phyloP scores from a whole-genome alignment of 148 eudicot genomes.

The Nepenthes gracilis region DNA sequence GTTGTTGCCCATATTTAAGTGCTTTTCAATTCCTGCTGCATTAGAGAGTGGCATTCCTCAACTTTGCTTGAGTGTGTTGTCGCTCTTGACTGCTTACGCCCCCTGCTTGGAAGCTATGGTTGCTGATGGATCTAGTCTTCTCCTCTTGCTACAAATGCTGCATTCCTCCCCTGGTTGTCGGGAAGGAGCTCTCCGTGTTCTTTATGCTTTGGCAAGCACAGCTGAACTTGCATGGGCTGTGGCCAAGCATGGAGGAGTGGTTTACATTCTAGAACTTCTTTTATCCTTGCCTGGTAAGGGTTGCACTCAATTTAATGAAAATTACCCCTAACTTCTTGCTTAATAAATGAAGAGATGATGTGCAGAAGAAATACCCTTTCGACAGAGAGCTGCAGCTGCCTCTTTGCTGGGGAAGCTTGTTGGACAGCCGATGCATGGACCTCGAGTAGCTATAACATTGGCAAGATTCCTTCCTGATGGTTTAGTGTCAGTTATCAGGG shows the following conservation, averaged over 20 bases:
- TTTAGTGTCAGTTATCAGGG: slow-evolving; percentile 74
- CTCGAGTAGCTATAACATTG: slow-evolving; percentile 90
- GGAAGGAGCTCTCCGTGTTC: slow-evolving; percentile 95
- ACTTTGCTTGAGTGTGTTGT: slow-evolving; percentile 76
- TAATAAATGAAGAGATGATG: slow-evolving; percentile 7
- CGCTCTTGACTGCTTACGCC: slow-evolving; percentile 89
- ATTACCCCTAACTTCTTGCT: not conserved
- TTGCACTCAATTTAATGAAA: not conserved
- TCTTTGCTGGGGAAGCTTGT: slow-evolving; percentile 92
- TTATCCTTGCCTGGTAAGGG: slow-evolving; percentile 69
- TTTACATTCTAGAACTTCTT: slow-evolving; percentile 88
- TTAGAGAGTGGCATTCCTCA: slow-evolving; percentile 67
- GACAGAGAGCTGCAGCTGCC: slow-evolving; percentile 96
- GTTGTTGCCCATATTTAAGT: slow-evolving; percentile 83
- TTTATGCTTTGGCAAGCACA: slow-evolving; percentile 94
- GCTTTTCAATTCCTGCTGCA: slow-evolving; percentile 75
- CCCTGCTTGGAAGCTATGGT: slow-evolving; percentile 99
- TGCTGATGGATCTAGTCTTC: slow-evolving; percentile 91
- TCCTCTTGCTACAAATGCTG: slow-evolving; percentile 86
- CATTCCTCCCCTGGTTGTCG: slow-evolving; percentile 82
- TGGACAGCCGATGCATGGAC: slow-evolving; percentile 99
- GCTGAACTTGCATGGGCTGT: slow-evolving; percentile 99
- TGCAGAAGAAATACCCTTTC: slow-evolving; percentile 84
- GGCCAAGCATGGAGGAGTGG: slow-evolving; percentile 99
- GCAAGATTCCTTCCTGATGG: slow-evolving; percentile 98